phyloP scores from a whole-genome alignment of 805 yeast genomes.

The Yarrowia phangngaensis region DNA sequence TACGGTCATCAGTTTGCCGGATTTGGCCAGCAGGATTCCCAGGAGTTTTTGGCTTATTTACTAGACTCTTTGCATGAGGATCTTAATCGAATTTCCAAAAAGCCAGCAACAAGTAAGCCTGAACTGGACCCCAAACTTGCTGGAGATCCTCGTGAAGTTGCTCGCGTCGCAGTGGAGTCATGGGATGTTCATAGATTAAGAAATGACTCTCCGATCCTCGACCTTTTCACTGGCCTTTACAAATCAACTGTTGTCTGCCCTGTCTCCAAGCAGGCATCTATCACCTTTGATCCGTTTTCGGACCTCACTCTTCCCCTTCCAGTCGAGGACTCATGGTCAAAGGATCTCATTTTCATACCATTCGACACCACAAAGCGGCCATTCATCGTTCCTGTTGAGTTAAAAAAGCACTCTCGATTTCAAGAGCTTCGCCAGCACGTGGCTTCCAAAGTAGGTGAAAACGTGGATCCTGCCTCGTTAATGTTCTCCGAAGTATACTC shows the following conservation, averaged over 20 bases:
- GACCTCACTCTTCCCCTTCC: slow-evolving; percentile 90
- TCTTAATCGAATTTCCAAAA: slow-evolving; percentile 71
- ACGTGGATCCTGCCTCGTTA: slow-evolving; percentile 41
- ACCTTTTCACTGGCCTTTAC: slow-evolving; percentile 84
- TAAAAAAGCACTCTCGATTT: slow-evolving; percentile 61
- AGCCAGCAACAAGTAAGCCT: slow-evolving; percentile 88
- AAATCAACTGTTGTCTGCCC: slow-evolving; percentile 90
- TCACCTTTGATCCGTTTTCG: slow-evolving; percentile 91
- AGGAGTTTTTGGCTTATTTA: slow-evolving; percentile 82
- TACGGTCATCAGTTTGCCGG: slow-evolving; percentile 76
- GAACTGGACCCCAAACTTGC: slow-evolving; percentile 51
- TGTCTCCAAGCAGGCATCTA: slow-evolving; percentile 67
- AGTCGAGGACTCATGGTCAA: slow-evolving; percentile 65
- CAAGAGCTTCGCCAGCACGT: slow-evolving; percentile 61
- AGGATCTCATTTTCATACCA: slow-evolving; percentile 59
- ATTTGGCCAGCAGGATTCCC: slow-evolving; percentile 87
- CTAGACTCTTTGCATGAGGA: slow-evolving; percentile 91
- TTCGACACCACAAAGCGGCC: slow-evolving; percentile 36
- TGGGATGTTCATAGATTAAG: slow-evolving; percentile 78
- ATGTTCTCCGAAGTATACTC: slow-evolving; percentile 62
- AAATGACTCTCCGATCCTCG: slow-evolving; percentile 80
- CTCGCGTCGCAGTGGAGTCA: slow-evolving; percentile 63
- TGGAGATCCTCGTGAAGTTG: slow-evolving; percentile 40
- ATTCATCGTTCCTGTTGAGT: slow-evolving; percentile 61
- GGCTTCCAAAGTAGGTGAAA: slow-evolving; percentile 42